Evolutionary conservation across 768 basidiomycete species (phyloP).

Genomic region (Xerocomellus chrysenteron): DNA sequence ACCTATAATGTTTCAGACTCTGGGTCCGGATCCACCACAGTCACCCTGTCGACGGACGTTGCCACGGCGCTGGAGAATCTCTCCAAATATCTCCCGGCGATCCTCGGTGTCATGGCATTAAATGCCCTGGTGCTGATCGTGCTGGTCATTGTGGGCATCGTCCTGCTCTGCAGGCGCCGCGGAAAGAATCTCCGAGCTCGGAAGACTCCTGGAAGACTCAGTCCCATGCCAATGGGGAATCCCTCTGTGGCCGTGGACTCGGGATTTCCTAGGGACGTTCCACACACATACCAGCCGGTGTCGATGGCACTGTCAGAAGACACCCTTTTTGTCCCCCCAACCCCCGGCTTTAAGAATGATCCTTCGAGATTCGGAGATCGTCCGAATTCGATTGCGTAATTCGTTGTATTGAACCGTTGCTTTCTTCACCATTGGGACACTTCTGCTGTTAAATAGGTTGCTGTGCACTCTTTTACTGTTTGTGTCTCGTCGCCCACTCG

Average conservation of each 20-base stretch:
- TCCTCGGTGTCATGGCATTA: conserved; percentile 73
- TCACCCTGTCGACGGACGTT: conserved; percentile 58
- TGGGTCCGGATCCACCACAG: conserved; percentile 42
- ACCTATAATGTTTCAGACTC: conserved; percentile 57
- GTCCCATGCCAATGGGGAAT: conserved; percentile 56
- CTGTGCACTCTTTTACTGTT: conserved; percentile 7
- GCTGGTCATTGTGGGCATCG: conserved; percentile 52
- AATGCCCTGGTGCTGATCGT: conserved; percentile 70
- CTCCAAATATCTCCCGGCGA: conserved; percentile 63
- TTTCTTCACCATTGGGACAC: conserved; percentile 1
- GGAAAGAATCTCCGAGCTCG: conserved; percentile 37
- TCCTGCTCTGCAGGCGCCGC: conserved; percentile 52
- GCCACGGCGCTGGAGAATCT: conserved; percentile 61
- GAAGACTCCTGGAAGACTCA: conserved; percentile 46
- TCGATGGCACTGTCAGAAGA: conserved; percentile 50
- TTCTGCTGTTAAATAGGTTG: background rate
- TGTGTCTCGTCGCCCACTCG: background rate
- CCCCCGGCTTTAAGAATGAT: conserved; percentile 53
- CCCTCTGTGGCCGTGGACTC: conserved; percentile 27
- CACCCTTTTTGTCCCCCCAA: conserved; percentile 53
- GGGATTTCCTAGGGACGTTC: conserved; percentile 39
- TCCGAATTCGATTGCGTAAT: conserved; percentile 44
- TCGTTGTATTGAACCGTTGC: background rate
- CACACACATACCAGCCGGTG: conserved; percentile 69
- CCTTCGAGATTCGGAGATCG: conserved; percentile 32